Conservation (phyloP, 768 basidiomycete genomes). For the Leccinellum luteum region DNA sequence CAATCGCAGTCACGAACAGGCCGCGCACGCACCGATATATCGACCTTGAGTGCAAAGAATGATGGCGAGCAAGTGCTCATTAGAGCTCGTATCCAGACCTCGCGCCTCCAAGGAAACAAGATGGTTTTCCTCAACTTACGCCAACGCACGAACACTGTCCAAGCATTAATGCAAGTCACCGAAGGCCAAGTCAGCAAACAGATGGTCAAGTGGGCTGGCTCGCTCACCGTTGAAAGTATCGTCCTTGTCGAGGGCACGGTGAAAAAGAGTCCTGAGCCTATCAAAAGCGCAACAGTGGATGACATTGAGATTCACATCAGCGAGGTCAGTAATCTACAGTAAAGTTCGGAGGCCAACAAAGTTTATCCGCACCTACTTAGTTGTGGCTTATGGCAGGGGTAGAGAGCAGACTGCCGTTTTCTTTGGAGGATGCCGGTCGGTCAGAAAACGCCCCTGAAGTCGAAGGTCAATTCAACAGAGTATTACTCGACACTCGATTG, state of each 20-base stretch:
- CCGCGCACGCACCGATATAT: constrained; percentile 61
- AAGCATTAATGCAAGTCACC: constrained; percentile 73
- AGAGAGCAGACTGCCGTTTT: constrained; percentile 82
- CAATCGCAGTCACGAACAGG: constrained; percentile 81
- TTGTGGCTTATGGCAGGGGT: constrained; percentile 79
- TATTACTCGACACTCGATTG: constrained; percentile 89
- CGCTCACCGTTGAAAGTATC: constrained; percentile 82
- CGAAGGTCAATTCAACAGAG: constrained; percentile 68
- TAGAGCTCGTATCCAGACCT: constrained; percentile 88
- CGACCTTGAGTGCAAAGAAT: constrained; percentile 54
- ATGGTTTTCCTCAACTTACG: constrained; percentile 94
- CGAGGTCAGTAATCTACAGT: constrained; percentile 50
- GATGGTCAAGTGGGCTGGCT: constrained; percentile 91
- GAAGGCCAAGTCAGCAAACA: constrained; percentile 87
- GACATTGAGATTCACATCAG: constrained; percentile 85
- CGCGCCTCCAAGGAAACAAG: constrained; percentile 90
- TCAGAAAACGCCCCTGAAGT: constrained; percentile 70
- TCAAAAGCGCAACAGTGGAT: constrained; percentile 87
- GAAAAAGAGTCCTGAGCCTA: constrained; percentile 72
- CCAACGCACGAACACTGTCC: constrained; percentile 83
- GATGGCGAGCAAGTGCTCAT: constrained; percentile 77
- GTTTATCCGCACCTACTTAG: constrained; percentile 38
- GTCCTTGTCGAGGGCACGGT: constrained; percentile 86
- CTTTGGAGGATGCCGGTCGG: constrained; percentile 87
- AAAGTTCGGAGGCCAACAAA: background rate